A percentile compares a stretch with the other conserved stretches of the same genome.
Conservation (phyloP, 306 rosid species). For the Notholithocarpus densiflorus region DNA sequence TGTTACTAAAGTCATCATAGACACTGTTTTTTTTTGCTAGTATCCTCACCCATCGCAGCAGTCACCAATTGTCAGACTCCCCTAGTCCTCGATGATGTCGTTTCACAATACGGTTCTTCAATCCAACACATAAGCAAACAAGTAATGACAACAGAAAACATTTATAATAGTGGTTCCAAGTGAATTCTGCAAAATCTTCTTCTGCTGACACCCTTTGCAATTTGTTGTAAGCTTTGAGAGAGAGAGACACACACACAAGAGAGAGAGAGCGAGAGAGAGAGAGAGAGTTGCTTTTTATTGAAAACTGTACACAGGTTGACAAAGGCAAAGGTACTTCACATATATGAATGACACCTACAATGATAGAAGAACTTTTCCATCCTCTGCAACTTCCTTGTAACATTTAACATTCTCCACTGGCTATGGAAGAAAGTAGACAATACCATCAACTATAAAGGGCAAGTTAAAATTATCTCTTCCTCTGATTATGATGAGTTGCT, state of each 20-base stretch:
- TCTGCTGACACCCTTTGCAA: background rate
- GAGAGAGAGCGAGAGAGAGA: background rate
- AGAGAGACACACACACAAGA: background rate
- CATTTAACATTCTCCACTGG: background rate
- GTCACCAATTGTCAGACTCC: background rate
- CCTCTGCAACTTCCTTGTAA: background rate
- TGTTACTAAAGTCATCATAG: background rate
- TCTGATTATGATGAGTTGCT: constrained; percentile 34
- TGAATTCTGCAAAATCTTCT: background rate
- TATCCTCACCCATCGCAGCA: background rate
- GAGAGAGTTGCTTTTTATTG: background rate
- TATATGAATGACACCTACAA: background rate
- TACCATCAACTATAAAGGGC: constrained; percentile 27
- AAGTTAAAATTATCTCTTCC: constrained; percentile 34
- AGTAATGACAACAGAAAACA: background rate
- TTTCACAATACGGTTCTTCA: background rate
- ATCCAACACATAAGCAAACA: background rate
- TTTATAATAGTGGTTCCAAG: background rate
- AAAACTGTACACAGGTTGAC: constrained; percentile 16
- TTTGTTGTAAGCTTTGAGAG: background rate
- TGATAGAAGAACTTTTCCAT: background rate
- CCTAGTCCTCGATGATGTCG: background rate
- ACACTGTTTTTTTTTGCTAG: background rate
- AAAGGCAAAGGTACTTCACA: background rate
- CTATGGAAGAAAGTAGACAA: background rate